These are phyloP conservation scores for Carex sylvatica DNA, from an alignment of 202 grass and related monocot genomes.

Conservation along the genomic window DNA sequence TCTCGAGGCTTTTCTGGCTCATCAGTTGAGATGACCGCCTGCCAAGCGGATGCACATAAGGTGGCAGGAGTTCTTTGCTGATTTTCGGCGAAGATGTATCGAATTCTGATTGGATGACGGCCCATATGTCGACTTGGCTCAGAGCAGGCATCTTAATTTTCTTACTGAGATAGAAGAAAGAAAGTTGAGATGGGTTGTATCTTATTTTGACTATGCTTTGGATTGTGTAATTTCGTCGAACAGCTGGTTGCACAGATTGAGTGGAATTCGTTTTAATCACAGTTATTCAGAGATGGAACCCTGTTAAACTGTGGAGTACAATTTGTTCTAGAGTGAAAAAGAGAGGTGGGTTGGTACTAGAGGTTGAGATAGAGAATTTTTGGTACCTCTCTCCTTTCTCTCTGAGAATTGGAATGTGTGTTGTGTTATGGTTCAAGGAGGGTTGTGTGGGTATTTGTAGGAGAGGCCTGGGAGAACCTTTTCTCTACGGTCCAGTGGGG, in stretches of 20 bases:
- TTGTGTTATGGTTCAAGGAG: conserved; percentile 15
- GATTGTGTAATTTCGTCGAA: conserved; percentile 2
- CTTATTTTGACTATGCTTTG: not conserved
- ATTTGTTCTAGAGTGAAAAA: not conserved
- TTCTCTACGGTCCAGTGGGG: not conserved
- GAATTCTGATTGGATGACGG: conserved; percentile 48
- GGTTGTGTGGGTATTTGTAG: conserved; percentile 29
- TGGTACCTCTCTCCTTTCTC: not conserved
- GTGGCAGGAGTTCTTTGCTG: conserved; percentile 24
- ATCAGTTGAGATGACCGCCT: conserved; percentile 44
- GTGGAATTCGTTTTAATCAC: not conserved
- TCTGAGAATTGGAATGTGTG: conserved; percentile 21
- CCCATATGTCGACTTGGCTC: conserved; percentile 50
- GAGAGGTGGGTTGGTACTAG: not conserved
- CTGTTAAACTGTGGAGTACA: not conserved
- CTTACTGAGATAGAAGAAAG: not conserved
- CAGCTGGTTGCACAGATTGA: not conserved
- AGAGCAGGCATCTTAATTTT: conserved; percentile 22
- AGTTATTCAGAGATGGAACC: not conserved
- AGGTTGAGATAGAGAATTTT: not conserved
- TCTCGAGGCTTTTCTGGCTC: conserved; percentile 79
- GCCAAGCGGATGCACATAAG: conserved; percentile 50
- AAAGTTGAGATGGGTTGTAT: not conserved
- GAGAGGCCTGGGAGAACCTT: conserved; percentile 17
- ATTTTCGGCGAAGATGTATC: not conserved